Evolutionary conservation across 352 stramenopile genomes (phyloP).

Genomic region (Pythium dissimile): DNA sequence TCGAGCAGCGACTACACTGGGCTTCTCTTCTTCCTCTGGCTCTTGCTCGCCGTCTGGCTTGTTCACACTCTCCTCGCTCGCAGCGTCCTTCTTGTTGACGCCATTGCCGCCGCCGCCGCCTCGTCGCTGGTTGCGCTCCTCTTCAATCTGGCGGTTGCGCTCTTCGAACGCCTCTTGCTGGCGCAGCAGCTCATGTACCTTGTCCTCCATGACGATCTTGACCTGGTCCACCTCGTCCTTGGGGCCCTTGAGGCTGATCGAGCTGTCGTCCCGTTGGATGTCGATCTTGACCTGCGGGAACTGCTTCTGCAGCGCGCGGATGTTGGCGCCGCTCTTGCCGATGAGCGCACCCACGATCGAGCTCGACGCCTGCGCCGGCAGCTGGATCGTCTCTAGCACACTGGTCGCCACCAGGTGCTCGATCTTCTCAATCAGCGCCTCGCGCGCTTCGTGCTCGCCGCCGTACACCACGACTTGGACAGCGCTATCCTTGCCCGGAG

Average conservation of each 20-base stretch:
- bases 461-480: constrained; percentile 58
- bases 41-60: constrained; percentile 2
- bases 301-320: constrained; percentile 60
- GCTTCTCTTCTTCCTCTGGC: constrained; percentile 2
- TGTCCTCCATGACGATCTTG: constrained; percentile 64
- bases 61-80: background rate
- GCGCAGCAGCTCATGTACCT: constrained; percentile 55
- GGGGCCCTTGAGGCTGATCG: constrained; percentile 56
- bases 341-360: constrained; percentile 73
- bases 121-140: constrained; percentile 31
- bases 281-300: constrained; percentile 63
- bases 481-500: constrained; percentile 27
- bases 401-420: constrained; percentile 53
- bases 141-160: constrained; percentile 31
- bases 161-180: constrained; percentile 49
- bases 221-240: constrained; percentile 47
- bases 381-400: constrained; percentile 42
- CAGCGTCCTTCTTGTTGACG: constrained; percentile 20
- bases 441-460: constrained; percentile 45
- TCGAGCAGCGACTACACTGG: constrained; percentile 4
- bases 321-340: constrained; percentile 77
- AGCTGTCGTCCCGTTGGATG: constrained; percentile 46
- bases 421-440: constrained; percentile 60
- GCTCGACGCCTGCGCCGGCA: constrained; percentile 34
- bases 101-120: background rate